Percentiles rank a stretch among this genome's conserved stretches.
These are phyloP conservation scores for Pugionium dolabratum DNA, from an alignment of 345 rosid genomes.

Conservation along the genomic window DNA sequence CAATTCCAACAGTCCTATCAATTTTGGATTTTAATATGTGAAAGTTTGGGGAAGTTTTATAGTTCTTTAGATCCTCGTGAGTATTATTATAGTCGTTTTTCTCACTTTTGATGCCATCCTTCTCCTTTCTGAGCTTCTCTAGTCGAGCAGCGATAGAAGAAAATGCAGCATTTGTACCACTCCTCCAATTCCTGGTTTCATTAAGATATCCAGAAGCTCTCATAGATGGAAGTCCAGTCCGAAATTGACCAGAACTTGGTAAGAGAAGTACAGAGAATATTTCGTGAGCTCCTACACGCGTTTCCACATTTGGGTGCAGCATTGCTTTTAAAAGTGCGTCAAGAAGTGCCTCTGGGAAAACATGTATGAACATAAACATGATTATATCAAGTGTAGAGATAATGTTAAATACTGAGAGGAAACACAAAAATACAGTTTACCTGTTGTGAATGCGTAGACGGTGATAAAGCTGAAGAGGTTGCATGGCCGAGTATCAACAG, in stretches of 20 bases:
- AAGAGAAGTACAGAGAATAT: slow-evolving; percentile 79
- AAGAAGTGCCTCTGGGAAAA: slow-evolving; percentile 81
- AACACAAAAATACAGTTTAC: slow-evolving; percentile 40
- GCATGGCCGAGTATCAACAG: slow-evolving; percentile 77
- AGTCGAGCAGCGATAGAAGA: slow-evolving; percentile 74
- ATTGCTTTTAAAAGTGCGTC: slow-evolving; percentile 77
- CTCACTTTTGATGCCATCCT: slow-evolving; percentile 55
- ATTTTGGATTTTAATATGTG: slow-evolving; percentile 69
- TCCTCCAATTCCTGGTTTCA: slow-evolving; percentile 68
- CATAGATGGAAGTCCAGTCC: slow-evolving; percentile 56
- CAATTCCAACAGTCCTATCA: slow-evolving; percentile 54
- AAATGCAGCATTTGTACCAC: slow-evolving; percentile 66
- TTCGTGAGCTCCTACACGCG: slow-evolving; percentile 84
- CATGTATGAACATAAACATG: slow-evolving; percentile 41
- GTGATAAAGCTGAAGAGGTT: slow-evolving; percentile 57
- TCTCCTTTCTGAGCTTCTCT: slow-evolving; percentile 82
- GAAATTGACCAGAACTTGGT: slow-evolving; percentile 57
- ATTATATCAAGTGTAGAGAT: slow-evolving; percentile 2
- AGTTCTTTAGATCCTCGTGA: slow-evolving; percentile 55
- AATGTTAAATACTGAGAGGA: slow-evolving; percentile 1
- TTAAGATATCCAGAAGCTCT: slow-evolving; percentile 55
- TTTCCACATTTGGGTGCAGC: slow-evolving; percentile 84
- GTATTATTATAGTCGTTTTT: slow-evolving; percentile 45
- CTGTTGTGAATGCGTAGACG: slow-evolving; percentile 63
- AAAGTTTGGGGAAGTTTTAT: slow-evolving; percentile 63